Evolutionary conservation across 306 rosid species (phyloP), one percentile per base, ranked within the genome.

Genomic region (Fagus crenata): DNA sequence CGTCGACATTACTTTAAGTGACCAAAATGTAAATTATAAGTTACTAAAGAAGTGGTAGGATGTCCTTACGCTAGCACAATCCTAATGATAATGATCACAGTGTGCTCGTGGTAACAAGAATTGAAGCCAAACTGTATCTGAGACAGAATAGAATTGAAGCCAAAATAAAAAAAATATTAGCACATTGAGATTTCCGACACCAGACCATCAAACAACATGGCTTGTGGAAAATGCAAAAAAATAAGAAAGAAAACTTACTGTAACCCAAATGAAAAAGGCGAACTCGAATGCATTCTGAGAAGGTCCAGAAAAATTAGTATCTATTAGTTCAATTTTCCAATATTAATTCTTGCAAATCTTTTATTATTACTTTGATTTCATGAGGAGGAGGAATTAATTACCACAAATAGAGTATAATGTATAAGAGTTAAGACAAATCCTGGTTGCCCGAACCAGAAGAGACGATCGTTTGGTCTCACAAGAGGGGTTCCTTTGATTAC

Each of bases 251-350:
- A 55, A 36, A 72, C 84, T 80, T 77, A 84, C 87, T 0, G 84
- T 55, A 42, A 84, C 82, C 87, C 87, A 84, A 69, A 72, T 5
- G 63, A 72, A 76, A 67, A 84, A 80, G 17, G 87, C 73, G 6
- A 84, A 61, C 77, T 84, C 87, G 15, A 76, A 84, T 7, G 87
- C 87, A 61, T 80, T 84, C 87, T 84, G 37, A 72, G 46, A 58
- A 49, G 46, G 49, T 32, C 4, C 67, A 75, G 43, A 79, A 43
- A 33, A 53, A 70, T 46, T 5, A 72, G 15, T 6, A 35, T 39
- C 6, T 49, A 71, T 53, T 28, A 11, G 12, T 54, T 1, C 5
- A 13, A 43, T 14, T 2, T 3, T 8, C 46, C 14, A 22, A 22
- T 7, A 56, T 18, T 22, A 22, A 22, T 22, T 22, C 28, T 22